Base-by-base conservation (phyloP, 2,329 filamentous ascomycete genomes). In the Amesomyces nigricolor region DNA sequence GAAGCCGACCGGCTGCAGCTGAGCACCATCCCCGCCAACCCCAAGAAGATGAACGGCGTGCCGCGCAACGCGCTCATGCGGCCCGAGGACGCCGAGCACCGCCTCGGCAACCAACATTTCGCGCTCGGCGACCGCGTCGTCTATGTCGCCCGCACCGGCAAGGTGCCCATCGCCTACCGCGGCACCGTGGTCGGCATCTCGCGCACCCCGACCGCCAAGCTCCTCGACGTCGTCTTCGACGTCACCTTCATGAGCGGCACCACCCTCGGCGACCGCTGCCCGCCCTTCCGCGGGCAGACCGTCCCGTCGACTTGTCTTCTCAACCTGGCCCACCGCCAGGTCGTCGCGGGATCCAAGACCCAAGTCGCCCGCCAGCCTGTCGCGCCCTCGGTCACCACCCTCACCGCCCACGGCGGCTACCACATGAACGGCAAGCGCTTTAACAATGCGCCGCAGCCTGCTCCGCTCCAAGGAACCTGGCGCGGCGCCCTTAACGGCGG, bases 131-230 rank as follows among this genome's bases (percentile, higher is more conserved):
- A 99, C 70, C 87, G 95, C 19, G 83, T 99, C 22, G 89, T 95
- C 40, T 99, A 96, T 69, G 90, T 91, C 8, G 88, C 91, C 65
- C 89, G 92, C 63, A 90, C 91, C 53, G 94, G 94, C 62, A 92
- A 96, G 67, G 92, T 99, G 1, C 94, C 94, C 1, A 95, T 99
- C 64, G 91, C 88, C 37, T 88, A 88, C 51, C 84, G 87, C 52
- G 94, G 95, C 65, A 97, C 94, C 1, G 89, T 99, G n/a, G 87
- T 95, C 54, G 94, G 94, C 37, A 87, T 96, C 67, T 96, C 91
- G 58, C 87, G 89, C 54, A 96, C 91, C 30, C 80, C 91, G 17
- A 88, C 89, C 54, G 87, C 86, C 26, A 82, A 89, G 46, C 79
- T 96, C 56, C 78, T 99, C 38, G 94, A 99, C 68, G 82, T 97